phyloP scores from a whole-genome alignment of 169 alveolate genomes.

The Cryptosporidium sp. region DNA sequence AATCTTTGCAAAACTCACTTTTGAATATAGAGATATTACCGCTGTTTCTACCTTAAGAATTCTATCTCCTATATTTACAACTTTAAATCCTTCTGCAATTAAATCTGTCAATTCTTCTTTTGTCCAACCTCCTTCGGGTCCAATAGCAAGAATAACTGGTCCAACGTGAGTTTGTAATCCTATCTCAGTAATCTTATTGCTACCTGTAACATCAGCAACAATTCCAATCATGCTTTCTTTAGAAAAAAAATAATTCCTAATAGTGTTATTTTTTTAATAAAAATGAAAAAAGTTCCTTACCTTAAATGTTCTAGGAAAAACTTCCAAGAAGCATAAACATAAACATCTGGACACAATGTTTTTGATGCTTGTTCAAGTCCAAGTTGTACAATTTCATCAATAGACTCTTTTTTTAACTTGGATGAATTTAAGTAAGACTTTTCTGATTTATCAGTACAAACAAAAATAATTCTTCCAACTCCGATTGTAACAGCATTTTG shows the following conservation, averaged over 20 bases:
- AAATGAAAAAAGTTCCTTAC: slow-evolving; percentile 4
- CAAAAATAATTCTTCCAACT: slow-evolving; percentile 80
- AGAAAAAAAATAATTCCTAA: slow-evolving; percentile 13
- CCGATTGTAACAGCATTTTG: slow-evolving; percentile 81
- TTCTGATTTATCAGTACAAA: slow-evolving; percentile 82
- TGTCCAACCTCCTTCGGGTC: slow-evolving; percentile 86
- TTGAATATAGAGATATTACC: slow-evolving; percentile 37
- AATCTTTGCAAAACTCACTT: slow-evolving; percentile 10
- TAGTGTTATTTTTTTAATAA: background rate
- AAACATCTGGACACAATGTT: slow-evolving; percentile 58
- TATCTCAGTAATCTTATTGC: slow-evolving; percentile 22
- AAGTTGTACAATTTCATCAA: slow-evolving; percentile 54
- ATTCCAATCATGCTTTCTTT: slow-evolving; percentile 47
- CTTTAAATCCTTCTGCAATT: slow-evolving; percentile 23
- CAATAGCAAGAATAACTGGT: slow-evolving; percentile 82
- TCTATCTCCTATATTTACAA: slow-evolving; percentile 38
- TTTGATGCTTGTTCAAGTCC: slow-evolving; percentile 70
- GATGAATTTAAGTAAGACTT: slow-evolving; percentile 77
- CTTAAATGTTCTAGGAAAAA: slow-evolving; percentile 28
- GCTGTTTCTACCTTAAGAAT: slow-evolving; percentile 63
- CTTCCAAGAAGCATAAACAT: slow-evolving; percentile 66
- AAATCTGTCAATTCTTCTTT: slow-evolving; percentile 77
- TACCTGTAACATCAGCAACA: slow-evolving; percentile 47
- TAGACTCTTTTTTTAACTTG: slow-evolving; percentile 64
- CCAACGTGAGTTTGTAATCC: slow-evolving; percentile 76